Percentiles rank a stretch among this genome's conserved stretches.
phyloP scores from a whole-genome alignment of 495 filamentous ascomycete genomes.

The Penicillium coprophilum region DNA sequence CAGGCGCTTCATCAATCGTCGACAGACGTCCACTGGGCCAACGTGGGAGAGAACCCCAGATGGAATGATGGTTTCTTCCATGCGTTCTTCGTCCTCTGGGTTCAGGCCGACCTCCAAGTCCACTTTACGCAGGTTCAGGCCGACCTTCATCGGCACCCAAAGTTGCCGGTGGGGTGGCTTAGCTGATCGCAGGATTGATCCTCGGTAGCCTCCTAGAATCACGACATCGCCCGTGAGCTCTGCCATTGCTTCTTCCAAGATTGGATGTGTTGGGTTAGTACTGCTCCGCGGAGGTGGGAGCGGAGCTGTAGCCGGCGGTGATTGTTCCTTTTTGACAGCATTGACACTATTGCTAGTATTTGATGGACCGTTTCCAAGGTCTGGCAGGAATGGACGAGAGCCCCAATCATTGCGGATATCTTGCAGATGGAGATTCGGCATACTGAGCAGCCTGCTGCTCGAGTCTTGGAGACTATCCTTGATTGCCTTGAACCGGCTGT shows the following conservation, averaged over 20 bases:
- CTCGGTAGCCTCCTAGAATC: constrained; percentile 86
- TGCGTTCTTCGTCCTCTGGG: constrained; percentile 80
- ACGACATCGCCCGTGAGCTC: constrained; percentile 81
- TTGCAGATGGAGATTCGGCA: constrained; percentile 55
- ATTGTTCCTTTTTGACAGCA: constrained; percentile 5
- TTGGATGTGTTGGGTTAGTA: constrained; percentile 42
- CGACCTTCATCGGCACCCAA: constrained; percentile 94
- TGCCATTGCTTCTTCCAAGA: constrained; percentile 64
- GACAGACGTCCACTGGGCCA: constrained; percentile 88
- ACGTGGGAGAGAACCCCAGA: constrained; percentile 87
- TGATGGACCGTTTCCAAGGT: constrained; percentile 18
- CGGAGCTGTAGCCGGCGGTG: constrained; percentile 9
- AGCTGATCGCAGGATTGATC: constrained; percentile 84
- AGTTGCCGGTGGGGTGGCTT: constrained; percentile 76
- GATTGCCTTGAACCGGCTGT: constrained; percentile 87
- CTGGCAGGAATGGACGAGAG: constrained; percentile 30
- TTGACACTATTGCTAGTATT: constrained; percentile 14
- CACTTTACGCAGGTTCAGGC: constrained; percentile 86
- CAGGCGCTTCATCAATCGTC: constrained; percentile 74
- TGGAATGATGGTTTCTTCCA: constrained; percentile 76
- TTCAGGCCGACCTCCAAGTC: constrained; percentile 85
- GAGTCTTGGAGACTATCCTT: constrained; percentile 81
- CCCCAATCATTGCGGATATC: constrained; percentile 47
- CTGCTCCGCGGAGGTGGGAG: constrained; percentile 30
- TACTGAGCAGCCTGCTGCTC: constrained; percentile 68